Conservation (phyloP, 768 basidiomycete genomes). For the Suillus lakei region DNA sequence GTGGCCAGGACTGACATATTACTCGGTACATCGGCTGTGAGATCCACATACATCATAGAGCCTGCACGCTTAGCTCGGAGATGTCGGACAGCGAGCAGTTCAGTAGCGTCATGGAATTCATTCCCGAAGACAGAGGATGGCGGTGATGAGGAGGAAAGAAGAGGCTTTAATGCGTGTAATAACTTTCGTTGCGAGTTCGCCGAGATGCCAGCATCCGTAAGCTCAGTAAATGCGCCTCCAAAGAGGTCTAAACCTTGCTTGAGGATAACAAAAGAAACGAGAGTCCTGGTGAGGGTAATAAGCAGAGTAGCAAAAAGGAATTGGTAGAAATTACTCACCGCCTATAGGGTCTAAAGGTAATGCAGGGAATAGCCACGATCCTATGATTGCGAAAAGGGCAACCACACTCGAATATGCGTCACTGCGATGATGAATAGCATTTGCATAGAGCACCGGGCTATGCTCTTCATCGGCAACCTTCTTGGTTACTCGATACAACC, state of each 20-base stretch:
- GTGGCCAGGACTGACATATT: conserved; percentile 61
- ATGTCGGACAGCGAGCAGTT: conserved; percentile 51
- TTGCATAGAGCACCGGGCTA: conserved; percentile 92
- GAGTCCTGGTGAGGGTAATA: conserved; percentile 55
- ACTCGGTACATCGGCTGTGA: conserved; percentile 72
- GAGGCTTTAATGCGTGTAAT: conserved; percentile 58
- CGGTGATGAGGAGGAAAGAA: conserved; percentile 44
- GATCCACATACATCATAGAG: conserved; percentile 82
- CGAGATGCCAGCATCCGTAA: conserved; percentile 85
- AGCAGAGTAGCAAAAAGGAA: conserved; percentile 4
- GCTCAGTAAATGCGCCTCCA: conserved; percentile 72
- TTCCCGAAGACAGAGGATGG: conserved; percentile 19
- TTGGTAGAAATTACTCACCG: conserved; percentile 50
- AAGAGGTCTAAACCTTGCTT: conserved; percentile 75
- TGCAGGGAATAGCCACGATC: conserved; percentile 85
- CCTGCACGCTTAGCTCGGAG: conserved; percentile 80
- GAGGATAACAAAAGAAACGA: conserved; percentile 91
- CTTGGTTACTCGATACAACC: conserved; percentile 88
- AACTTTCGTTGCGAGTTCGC: conserved; percentile 55
- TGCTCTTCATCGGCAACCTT: conserved; percentile 90
- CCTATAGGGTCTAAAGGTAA: conserved; percentile 93
- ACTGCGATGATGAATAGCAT: conserved; percentile 96
- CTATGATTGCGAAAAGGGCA: conserved; percentile 90
- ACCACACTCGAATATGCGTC: conserved; percentile 94
- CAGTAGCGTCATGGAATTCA: conserved; percentile 20